A percentile compares a stretch with the other conserved stretches of the same genome.
These are phyloP conservation scores for Solanum hybrid DNA, from an alignment of 305 asterid species.

Conservation along the genomic window DNA sequence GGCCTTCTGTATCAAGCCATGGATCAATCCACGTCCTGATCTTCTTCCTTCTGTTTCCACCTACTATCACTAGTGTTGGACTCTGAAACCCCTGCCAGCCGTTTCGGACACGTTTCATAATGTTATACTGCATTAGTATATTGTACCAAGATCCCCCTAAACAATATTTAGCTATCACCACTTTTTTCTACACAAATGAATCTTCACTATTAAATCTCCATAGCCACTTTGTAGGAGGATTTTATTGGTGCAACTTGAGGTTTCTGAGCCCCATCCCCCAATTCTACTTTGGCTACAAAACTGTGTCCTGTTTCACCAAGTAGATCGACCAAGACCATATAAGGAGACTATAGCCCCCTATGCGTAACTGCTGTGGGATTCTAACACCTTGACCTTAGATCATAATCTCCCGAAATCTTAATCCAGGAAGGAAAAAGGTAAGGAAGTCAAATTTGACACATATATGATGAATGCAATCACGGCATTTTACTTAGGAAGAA, in stretches of 20 bases:
- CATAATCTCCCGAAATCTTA: background rate
- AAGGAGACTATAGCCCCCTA: background rate
- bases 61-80: background rate
- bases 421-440: background rate
- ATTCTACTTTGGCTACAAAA: background rate
- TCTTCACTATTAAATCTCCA: background rate
- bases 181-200: background rate
- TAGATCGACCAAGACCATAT: background rate
- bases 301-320: background rate
- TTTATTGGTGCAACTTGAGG: background rate
- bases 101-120: background rate
- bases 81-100: background rate
- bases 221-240: background rate
- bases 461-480: background rate
- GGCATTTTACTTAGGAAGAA: background rate
- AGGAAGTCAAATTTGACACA: background rate
- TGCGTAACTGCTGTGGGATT: background rate
- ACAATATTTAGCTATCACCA: background rate
- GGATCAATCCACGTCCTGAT: background rate
- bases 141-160: background rate
- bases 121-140: background rate
- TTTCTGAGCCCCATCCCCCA: background rate
- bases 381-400: background rate
- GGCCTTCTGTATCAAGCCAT: constrained; percentile 17
- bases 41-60: background rate